phyloP scores from a whole-genome alignment of 495 filamentous ascomycete genomes.

The Aspergillus cavernicola region DNA sequence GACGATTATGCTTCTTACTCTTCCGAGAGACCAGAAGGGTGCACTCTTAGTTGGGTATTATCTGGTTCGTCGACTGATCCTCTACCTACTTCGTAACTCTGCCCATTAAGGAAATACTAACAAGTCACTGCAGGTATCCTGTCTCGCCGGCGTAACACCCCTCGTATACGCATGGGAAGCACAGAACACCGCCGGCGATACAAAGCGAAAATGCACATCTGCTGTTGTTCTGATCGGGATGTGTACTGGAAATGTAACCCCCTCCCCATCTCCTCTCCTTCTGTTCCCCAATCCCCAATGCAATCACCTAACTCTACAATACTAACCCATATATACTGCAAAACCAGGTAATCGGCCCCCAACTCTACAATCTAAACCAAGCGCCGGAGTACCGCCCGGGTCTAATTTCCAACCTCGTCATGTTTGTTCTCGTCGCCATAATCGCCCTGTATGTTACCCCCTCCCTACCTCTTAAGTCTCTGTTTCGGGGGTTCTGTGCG shows the following conservation, averaged over 20 bases:
- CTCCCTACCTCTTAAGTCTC: no score
- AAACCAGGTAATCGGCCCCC: constrained; percentile 20
- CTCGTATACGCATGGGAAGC: constrained; percentile 28
- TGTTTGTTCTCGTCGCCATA: constrained; percentile 22
- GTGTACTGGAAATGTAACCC: constrained; percentile 22
- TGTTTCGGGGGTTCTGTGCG: background rate
- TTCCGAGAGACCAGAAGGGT: constrained; percentile 24
- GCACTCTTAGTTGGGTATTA: constrained; percentile 27
- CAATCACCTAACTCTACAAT: no score
- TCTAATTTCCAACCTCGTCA: constrained; percentile 24
- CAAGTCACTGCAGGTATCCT: constrained; percentile 27
- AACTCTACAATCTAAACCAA: constrained; percentile 21
- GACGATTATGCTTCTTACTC: constrained; percentile 21
- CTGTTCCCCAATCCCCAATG: no score
- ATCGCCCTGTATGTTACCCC: constrained; percentile 18
- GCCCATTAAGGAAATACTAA: no score
- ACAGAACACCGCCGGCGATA: constrained; percentile 30
- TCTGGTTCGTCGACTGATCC: constrained; percentile 10
- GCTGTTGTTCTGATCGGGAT: constrained; percentile 23
- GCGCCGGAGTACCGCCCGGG: constrained; percentile 25
- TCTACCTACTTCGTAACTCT: background rate
- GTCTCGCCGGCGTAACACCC: constrained; percentile 24
- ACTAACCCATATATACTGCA: no score
- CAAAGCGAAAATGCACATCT: constrained; percentile 26
- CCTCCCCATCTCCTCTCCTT: no score